A percentile compares a stretch with the other conserved stretches of the same genome.
These are phyloP conservation scores for Candida chauliodis DNA, from an alignment of 805 yeast genomes.

Conservation along the genomic window DNA sequence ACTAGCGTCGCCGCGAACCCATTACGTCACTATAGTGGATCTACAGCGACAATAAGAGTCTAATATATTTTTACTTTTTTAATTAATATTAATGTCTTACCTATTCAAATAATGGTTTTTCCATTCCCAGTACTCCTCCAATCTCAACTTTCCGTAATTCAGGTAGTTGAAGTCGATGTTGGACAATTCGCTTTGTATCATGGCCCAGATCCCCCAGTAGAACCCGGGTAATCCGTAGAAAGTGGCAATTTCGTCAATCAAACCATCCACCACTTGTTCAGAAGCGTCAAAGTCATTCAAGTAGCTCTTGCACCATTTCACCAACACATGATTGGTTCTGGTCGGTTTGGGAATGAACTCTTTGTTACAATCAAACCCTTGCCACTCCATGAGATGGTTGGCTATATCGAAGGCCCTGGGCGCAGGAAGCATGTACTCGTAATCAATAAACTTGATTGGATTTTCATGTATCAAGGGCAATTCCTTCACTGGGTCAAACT, in stretches of 20 bases:
- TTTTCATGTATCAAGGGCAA: constrained; percentile 21
- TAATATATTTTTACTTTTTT: background rate
- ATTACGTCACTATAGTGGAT: constrained; percentile 53
- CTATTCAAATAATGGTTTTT: constrained; percentile 26
- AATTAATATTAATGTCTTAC: background rate
- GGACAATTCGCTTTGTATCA: constrained; percentile 66
- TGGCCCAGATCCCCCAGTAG: constrained; percentile 85
- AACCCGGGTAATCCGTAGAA: constrained; percentile 81
- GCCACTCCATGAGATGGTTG: constrained; percentile 77
- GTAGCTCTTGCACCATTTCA: constrained; percentile 59
- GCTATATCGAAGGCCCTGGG: constrained; percentile 75
- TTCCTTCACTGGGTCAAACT: constrained; percentile 4
- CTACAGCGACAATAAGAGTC: constrained; percentile 45
- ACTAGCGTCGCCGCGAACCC: constrained; percentile 74
- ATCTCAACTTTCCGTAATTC: constrained; percentile 53
- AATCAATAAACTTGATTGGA: constrained; percentile 62
- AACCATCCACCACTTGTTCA: constrained; percentile 30
- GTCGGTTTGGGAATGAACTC: constrained; percentile 55
- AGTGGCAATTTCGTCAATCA: constrained; percentile 53
- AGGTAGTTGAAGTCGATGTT: constrained; percentile 71
- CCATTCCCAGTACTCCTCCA: constrained; percentile 72
- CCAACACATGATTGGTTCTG: constrained; percentile 38
- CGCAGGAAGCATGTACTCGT: constrained; percentile 69
- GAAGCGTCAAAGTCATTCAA: constrained; percentile 32
- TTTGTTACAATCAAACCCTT: constrained; percentile 71